phyloP scores from a whole-genome alignment of 2,329 filamentous ascomycete species.

The Apiospora pterosperma region DNA sequence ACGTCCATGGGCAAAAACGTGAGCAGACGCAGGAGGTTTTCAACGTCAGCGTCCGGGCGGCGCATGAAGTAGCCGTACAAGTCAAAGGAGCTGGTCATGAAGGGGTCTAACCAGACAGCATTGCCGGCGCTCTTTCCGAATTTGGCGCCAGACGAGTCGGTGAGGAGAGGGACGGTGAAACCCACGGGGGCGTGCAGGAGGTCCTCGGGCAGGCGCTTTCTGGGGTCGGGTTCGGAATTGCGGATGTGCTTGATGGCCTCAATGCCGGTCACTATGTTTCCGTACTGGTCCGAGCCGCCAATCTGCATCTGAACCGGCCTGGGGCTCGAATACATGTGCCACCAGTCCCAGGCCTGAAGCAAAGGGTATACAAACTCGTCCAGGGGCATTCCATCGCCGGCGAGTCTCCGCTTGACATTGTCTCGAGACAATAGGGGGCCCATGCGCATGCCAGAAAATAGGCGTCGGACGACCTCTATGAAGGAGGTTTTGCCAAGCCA shows the following conservation, averaged over 20 bases:
- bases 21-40: slow-evolving; percentile 80
- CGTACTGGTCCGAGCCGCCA: slow-evolving; percentile 92
- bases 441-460: slow-evolving; percentile 73
- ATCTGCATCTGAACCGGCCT: slow-evolving; percentile 78
- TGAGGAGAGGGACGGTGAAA: slow-evolving; percentile 87
- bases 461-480: slow-evolving; percentile 68
- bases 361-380: slow-evolving; percentile 92
- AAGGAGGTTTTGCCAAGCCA: slow-evolving; percentile 76
- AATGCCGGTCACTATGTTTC: slow-evolving; percentile 90
- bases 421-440: slow-evolving; percentile 87
- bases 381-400: slow-evolving; percentile 91
- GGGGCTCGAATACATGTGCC: slow-evolving; percentile 69
- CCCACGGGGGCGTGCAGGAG: slow-evolving; percentile 65
- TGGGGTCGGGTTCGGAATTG: slow-evolving; percentile 48
- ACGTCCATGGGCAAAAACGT: slow-evolving; percentile 75
- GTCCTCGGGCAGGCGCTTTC: slow-evolving; percentile 33
- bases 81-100: slow-evolving; percentile 78
- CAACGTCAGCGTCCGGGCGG: slow-evolving; percentile 76
- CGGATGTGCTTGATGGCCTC: slow-evolving; percentile 78
- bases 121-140: slow-evolving; percentile 95
- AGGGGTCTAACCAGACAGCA: slow-evolving; percentile 84
- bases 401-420: slow-evolving; percentile 80
- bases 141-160: slow-evolving; percentile 80
- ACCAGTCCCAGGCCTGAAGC: slow-evolving; percentile 96
- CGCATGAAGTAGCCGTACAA: slow-evolving; percentile 89